Base-by-base conservation (phyloP, 2,329 filamentous ascomycete species). In the Pseudogymnoascus sp. region DNA sequence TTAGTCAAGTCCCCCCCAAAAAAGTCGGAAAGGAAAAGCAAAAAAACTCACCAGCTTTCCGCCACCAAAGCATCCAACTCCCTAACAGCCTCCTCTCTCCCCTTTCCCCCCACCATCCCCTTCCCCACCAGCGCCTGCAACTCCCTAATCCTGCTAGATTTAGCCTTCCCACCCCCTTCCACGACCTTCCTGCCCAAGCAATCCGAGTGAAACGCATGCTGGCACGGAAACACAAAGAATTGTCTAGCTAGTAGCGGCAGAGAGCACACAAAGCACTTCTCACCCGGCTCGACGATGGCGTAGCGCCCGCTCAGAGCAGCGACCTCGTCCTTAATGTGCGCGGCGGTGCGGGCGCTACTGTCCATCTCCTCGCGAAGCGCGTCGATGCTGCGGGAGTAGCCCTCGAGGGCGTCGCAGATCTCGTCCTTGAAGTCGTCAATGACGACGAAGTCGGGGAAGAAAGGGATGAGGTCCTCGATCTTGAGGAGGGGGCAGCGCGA, bases 341-440 rank as follows among this genome's bases (percentile, higher is more conserved):
- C 84, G 0, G 95, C 93, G 13, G 95, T 97, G 65, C 87, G 86
- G 8, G 91, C 90, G 4, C 88, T 91, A 72, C 96, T 91, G 74
- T 99, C 95, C 95, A 99, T 99, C 75, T 97, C 93, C 67, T 88
- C 86, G 72, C 93, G 92, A 40, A 99, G 79, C 1, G 80, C 81
- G 71, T 97, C 95, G 68, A 99, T 99, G 68, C 91, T 91, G 38
- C 90, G 88, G 56, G 87, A 90, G 77, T 99, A 99, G 67, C 96
- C 90, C 75, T 99, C 95, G 1, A 99, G 82, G 0, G 96, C 95
- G 0, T 86, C 81, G 77, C 95, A 99, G 38, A 99, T 97, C 74
- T 99, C 95, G 67, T 97, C 93, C 73, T 97, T 97, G 82, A 99
- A 99, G 75, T 97, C 95, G 73, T 99, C 95, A 66, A 99, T 97